Base-by-base conservation (phyloP, 2,329 filamentous ascomycete species). In the Ceratocystis variospora region DNA sequence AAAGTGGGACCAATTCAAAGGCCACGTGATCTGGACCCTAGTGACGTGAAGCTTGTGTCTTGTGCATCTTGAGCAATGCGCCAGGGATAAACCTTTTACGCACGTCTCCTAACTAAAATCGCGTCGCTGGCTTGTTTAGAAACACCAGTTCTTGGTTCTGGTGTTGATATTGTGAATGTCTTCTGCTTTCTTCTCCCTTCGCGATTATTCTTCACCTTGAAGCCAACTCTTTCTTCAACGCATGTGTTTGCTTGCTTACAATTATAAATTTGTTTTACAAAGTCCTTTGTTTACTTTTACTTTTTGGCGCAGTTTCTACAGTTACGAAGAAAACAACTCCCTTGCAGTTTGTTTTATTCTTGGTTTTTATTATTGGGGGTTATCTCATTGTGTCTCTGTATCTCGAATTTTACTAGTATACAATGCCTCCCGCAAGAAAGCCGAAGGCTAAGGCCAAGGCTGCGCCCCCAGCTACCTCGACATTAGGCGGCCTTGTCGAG, bases 391-490 rank as follows among this genome's bases (percentile, higher is more conserved):
- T 41, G 12, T 41, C 37, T 41, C 12, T 12, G 37, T 41, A 12
- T 15, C 10, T 41, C 10, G 10, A 15, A 5, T n/a, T 59, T 37
- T 31, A 25, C 55, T 31, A n/a, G 12, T n/a, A 31, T 15, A n/a
- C 55, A 15, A 68, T 68, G 66, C 63, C 63, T 61, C 63, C 63
- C 8, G 25, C 63, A 15, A 65, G 59, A 61, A 68, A 63, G 41
- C 57, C 45, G 19, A 67, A 64, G 55, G 55, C 19, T 3, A 68
- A 63, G 41, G 63, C 45, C 48, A 64, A 64, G 55, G 45, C 19
- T 12, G 53, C 28, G 7, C 46, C 46, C 3, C 46, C 63, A n/a
- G 41, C 57, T 17, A 19, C 15, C 25, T 57, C 57, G 8, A 65
- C 61, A 6, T 45, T 66, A 3, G 66, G 61, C 28, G 63, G 50